phyloP scores from a whole-genome alignment of 352 stramenopile genomes.

The Phytophthora boehmeriae region DNA sequence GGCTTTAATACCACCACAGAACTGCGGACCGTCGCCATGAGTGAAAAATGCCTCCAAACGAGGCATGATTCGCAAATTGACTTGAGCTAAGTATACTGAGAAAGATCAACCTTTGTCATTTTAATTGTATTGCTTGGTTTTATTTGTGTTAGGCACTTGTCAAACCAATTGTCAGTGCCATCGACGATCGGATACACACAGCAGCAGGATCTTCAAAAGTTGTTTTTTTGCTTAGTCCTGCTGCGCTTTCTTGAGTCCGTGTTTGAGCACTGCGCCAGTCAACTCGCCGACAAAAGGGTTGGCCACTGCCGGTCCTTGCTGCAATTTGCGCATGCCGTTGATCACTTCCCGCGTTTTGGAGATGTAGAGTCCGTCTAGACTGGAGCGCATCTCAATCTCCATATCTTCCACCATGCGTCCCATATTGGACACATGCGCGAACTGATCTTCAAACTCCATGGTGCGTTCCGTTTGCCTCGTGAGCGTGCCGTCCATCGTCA shows the following conservation, averaged over 20 bases:
- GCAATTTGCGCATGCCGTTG: slow-evolving; percentile 90
- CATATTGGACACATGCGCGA: slow-evolving; percentile 94
- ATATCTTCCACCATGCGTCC: slow-evolving; percentile 96
- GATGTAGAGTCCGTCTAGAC: slow-evolving; percentile 94
- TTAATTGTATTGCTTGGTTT: background rate
- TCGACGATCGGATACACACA: background rate
- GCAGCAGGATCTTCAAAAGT: slow-evolving; percentile 9
- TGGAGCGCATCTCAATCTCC: slow-evolving; percentile 94
- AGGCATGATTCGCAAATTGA: slow-evolving; percentile 15
- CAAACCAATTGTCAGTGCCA: too few species aligned
- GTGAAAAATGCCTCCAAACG: slow-evolving; percentile 72
- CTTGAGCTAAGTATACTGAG: background rate
- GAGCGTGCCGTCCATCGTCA: slow-evolving; percentile 92
- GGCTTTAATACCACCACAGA: slow-evolving; percentile 9
- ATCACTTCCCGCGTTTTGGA: slow-evolving; percentile 95
- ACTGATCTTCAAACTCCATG: slow-evolving; percentile 75
- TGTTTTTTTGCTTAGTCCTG: slow-evolving; percentile 12
- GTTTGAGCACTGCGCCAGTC: slow-evolving; percentile 71
- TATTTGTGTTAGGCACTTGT: too few species aligned
- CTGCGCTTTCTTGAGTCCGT: slow-evolving; percentile 62
- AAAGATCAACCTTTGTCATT: background rate
- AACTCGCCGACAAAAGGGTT: slow-evolving; percentile 85
- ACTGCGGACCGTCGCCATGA: slow-evolving; percentile 42
- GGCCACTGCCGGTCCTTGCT: slow-evolving; percentile 55
- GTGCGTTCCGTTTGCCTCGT: slow-evolving; percentile 85